These are phyloP conservation scores for Pascua sp. DNA, from an alignment of 1,284 basidiomycete genomes.

Conservation along the genomic window DNA sequence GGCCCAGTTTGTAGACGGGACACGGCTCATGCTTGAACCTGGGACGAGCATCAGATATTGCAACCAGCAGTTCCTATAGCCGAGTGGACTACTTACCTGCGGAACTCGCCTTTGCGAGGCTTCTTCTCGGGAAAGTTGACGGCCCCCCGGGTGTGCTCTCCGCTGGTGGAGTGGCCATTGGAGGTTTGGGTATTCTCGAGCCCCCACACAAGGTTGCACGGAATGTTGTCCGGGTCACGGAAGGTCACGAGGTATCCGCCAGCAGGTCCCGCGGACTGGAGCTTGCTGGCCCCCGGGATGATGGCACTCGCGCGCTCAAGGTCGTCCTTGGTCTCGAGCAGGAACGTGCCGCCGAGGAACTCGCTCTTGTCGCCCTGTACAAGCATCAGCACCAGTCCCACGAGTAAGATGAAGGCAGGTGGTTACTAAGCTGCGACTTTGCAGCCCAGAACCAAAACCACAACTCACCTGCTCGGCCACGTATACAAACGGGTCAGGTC, in stretches of 20 bases:
- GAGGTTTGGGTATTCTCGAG: slow-evolving; percentile 7
- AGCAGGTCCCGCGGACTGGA: slow-evolving; percentile 16
- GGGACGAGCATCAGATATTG: neutral
- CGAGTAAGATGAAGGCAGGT: neutral
- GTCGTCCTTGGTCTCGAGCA: slow-evolving; percentile 20
- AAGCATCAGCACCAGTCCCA: neutral
- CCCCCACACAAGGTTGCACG: slow-evolving; percentile 24
- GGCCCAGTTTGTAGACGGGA: slow-evolving; percentile 24
- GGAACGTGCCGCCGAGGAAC: slow-evolving; percentile 14
- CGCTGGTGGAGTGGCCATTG: neutral
- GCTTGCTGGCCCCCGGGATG: slow-evolving; percentile 15
- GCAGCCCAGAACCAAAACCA: neutral
- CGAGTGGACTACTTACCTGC: neutral
- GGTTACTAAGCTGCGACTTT: neutral
- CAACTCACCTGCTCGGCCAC: slow-evolving; percentile 17
- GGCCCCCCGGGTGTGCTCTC: neutral
- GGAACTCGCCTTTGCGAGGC: slow-evolving; percentile 14
- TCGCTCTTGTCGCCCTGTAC: slow-evolving; percentile 5
- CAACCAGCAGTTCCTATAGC: no score
- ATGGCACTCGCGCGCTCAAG: slow-evolving; percentile 18
- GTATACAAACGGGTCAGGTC: slow-evolving; percentile 21
- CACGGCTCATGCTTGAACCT: slow-evolving; percentile 19
- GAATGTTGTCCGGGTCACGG: slow-evolving; percentile 24
- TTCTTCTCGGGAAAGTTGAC: slow-evolving; percentile 9
- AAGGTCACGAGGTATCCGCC: slow-evolving; percentile 24